Base-by-base conservation (phyloP, 2,329 filamentous ascomycete genomes). In the Ophiostoma sp. region DNA sequence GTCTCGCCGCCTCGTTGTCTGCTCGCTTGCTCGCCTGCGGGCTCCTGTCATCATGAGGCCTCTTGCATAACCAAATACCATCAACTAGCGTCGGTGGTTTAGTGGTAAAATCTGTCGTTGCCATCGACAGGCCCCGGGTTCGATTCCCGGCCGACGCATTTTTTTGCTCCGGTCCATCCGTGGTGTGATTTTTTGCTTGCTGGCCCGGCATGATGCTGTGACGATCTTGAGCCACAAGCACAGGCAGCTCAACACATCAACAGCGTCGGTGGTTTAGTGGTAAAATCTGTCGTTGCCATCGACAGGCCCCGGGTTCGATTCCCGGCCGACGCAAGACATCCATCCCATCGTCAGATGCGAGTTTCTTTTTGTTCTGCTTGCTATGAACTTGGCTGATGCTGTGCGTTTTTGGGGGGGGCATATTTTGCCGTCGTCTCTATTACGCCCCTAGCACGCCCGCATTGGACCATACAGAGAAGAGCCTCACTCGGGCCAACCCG, bases 261-360 rank as follows among this genome's bases (percentile, higher is more conserved):
- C 58, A 62, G 58, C 58, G 58, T 62, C 58, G 58, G 58, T 62
- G 58, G 58, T 62, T 62, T 62, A 62, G 58, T 62, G 58, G 58
- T 62, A 62, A 62, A 55, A 55, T 55, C 49, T 55, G 49, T 55
- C 49, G 49, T 55, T 55, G 49, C 49, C 49, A 55, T 55, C 58
- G 58, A 62, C 58, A 62, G 58, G 58, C 58, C 58, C 58, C 58
- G 58, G 58, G 58, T 62, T 62, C 58, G 58, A 62, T 62, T 62
- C 58, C 58, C 58, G 58, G 58, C 58, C 58, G 58, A 62, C 58
- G 58, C 58, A 62, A 16, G 27, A 27, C 27, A 27, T 27, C 27
- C 1, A 11, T n/a, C 18, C 4, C 49, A 55, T 55, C 49, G 49
- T 27, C 7, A 55, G 47, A 52, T 52, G 47, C 47, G 47, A 52